phyloP scores from a whole-genome alignment of 2,329 filamentous ascomycete genomes.

The Zarea fungicola region DNA sequence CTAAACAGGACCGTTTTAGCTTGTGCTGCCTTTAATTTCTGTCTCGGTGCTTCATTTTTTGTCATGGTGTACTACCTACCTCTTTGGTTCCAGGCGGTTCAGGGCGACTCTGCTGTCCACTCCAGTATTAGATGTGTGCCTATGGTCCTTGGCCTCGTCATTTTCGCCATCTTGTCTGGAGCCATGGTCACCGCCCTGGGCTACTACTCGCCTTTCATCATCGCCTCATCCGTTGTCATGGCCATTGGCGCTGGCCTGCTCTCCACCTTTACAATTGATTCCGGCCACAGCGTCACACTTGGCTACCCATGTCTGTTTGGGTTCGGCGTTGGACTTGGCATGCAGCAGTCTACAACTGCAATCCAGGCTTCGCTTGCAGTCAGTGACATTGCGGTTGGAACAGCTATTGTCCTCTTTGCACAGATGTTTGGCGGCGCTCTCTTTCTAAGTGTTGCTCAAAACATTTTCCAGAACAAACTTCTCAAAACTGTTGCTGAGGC shows the following conservation, averaged over 20 bases:
- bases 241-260: conserved; percentile 31
- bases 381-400: conserved; percentile 41
- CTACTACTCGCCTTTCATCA: conserved; percentile 25
- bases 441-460: conserved; percentile 47
- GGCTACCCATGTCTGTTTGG: conserved; percentile 35
- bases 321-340: conserved; percentile 34
- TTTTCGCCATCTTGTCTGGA: conserved; percentile 2
- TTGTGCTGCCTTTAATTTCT: conserved; percentile 26
- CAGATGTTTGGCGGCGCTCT: conserved; percentile 40
- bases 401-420: conserved; percentile 40
- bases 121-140: conserved; percentile 16
- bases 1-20: conserved; percentile 33
- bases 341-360: conserved; percentile 42
- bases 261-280: conserved; percentile 24
- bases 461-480: conserved; percentile 45
- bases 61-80: conserved; percentile 37
- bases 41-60: conserved; percentile 22
- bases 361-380: conserved; percentile 39
- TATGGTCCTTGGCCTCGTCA: conserved; percentile 18
- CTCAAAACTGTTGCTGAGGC: conserved; percentile 30
- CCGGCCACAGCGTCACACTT: conserved; percentile 11
- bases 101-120: conserved; percentile 20
- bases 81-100: conserved; percentile 42
- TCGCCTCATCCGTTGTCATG: conserved; percentile 23
- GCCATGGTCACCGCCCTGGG: conserved; percentile 1